phyloP scores from a whole-genome alignment of 345 rosid genomes.

The Eucalyptus polyanthemos region DNA sequence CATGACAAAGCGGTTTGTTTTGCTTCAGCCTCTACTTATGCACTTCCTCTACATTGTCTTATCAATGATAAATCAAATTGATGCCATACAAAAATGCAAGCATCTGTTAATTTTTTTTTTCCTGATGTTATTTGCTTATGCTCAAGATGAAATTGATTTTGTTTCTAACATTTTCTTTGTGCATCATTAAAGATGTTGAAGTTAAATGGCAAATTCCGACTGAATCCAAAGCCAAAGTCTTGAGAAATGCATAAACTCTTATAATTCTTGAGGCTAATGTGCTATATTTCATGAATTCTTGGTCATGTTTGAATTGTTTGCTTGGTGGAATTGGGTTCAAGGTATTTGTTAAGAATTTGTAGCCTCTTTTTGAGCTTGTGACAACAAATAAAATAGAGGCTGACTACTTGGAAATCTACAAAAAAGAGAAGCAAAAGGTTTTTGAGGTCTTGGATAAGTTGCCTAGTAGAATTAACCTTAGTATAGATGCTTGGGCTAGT shows the following conservation, averaged over 20 bases:
- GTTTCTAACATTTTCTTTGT: neutral
- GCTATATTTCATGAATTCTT: neutral
- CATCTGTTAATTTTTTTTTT: neutral
- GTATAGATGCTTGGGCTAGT: constrained; percentile 40
- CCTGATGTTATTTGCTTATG: neutral
- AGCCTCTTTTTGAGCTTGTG: constrained; percentile 55
- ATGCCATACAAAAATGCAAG: neutral
- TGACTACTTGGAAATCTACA: constrained; percentile 56
- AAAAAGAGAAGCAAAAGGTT: constrained; percentile 51
- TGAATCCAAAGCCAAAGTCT: neutral
- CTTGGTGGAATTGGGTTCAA: constrained; percentile 11
- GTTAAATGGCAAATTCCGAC: neutral
- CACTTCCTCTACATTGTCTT: neutral
- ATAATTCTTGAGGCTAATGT: neutral
- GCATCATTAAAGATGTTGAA: neutral
- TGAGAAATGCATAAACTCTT: neutral
- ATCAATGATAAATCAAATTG: neutral
- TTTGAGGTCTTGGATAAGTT: constrained; percentile 52
- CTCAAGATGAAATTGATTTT: neutral
- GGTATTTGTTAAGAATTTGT: constrained; percentile 47
- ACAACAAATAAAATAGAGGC: constrained; percentile 41
- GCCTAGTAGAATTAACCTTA: constrained; percentile 52
- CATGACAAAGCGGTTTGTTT: neutral
- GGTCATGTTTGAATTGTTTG: neutral
- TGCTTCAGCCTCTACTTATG: neutral